These are phyloP conservation scores for Astragalus membranaceus DNA, from an alignment of 306 rosid genomes.

Conservation along the genomic window DNA sequence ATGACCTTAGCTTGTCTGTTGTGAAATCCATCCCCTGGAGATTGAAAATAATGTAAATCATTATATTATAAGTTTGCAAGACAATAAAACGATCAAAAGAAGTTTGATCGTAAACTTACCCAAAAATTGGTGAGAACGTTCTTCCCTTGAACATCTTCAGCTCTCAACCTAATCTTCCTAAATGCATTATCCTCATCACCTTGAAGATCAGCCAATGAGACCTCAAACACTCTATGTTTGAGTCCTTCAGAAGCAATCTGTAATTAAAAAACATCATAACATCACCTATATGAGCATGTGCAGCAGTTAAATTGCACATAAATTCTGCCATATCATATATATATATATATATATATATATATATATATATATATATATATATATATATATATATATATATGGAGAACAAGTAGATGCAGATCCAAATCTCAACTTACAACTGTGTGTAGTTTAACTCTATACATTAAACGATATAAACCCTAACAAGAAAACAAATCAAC, in stretches of 20 bases:
- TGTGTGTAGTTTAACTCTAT: background rate
- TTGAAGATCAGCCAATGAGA: conserved; percentile 64
- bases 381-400: too few relatives aligned
- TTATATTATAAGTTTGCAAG: background rate
- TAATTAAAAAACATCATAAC: background rate
- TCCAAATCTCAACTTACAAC: background rate
- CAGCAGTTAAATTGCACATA: background rate
- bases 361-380: too few relatives aligned
- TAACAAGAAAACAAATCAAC: background rate
- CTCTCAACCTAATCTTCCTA: too few relatives aligned
- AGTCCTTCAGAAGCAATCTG: conserved; percentile 99
- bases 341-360: too few relatives aligned
- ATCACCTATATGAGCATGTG: background rate
- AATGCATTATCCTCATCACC: too few relatives aligned
- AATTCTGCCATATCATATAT: too few relatives aligned
- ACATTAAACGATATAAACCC: background rate
- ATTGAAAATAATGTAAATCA: background rate
- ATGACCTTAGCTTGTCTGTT: too few relatives aligned
- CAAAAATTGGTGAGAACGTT: conserved; percentile 87
- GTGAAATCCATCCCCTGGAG: conserved; percentile 84
- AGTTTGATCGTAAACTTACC: conserved; percentile 35
- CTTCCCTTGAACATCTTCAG: background rate
- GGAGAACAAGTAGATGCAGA: background rate
- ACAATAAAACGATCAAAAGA: background rate
- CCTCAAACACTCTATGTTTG: conserved; percentile 86